These are phyloP conservation scores for Phytophthora kernoviae DNA, from an alignment of 352 stramenopile genomes.

Conservation along the genomic window DNA sequence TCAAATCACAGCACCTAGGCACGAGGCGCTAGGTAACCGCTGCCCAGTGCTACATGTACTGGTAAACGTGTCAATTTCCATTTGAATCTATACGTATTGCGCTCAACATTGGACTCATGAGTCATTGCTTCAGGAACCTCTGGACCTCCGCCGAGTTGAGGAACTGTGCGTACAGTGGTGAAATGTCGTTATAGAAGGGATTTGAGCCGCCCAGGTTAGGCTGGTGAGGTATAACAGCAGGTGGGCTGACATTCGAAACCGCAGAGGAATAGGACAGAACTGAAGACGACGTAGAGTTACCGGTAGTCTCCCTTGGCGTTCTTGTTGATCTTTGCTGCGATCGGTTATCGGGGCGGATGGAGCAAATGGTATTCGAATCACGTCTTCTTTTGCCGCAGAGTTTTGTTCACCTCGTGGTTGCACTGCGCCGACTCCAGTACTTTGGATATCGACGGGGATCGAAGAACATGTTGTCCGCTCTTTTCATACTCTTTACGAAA, in stretches of 20 bases:
- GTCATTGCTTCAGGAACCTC: conserved; percentile 48
- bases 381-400: conserved; percentile 20
- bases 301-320: conserved; percentile 4
- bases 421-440: background rate
- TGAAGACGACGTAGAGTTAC: background rate
- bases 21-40: too few relatives aligned
- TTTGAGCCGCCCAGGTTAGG: conserved; percentile 37
- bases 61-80: conserved; percentile 3
- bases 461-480: background rate
- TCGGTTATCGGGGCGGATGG: conserved; percentile 3
- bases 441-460: background rate
- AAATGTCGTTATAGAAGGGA: conserved; percentile 78
- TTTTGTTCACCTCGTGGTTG: background rate
- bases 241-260: background rate
- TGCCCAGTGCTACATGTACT: background rate
- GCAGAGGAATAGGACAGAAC: background rate
- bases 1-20: conserved; percentile 15
- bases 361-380: conserved; percentile 14
- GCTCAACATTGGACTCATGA: background rate
- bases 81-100: too few relatives aligned
- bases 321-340: conserved; percentile 5
- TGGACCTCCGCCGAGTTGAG: conserved; percentile 72
- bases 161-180: conserved; percentile 76
- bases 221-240: conserved; percentile 14
- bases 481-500: conserved; percentile 3